Evolutionary conservation across 1,139 yeast genomes (phyloP), one percentile per base, ranked within the genome.

Genomic region (Kluyveromyces marxianus): DNA sequence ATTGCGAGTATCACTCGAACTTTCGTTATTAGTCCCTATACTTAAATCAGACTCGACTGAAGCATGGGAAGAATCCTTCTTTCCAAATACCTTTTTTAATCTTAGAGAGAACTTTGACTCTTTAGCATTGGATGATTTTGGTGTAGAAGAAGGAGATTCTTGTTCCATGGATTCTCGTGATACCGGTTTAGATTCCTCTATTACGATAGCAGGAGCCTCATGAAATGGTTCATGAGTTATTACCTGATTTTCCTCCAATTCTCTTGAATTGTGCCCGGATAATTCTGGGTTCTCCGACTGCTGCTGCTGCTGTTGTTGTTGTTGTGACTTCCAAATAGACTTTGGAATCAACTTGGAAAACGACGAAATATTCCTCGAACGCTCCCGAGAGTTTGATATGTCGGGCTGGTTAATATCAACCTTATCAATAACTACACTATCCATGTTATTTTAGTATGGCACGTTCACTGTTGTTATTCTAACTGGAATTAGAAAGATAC

Each of bases 261-360:
- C 29, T 28, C 27, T 28, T 6, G 14, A 7, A 4, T 14, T 8
- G 7, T 34, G 33, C 4, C 21, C 34, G 26, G n/a, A 14, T 14
- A 14, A 14, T 14, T 14, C 21, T 14, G 21, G 6, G n/a, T n/a
- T 35, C 3, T 10, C 32, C 8, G 37, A 28, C 3, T 32, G 7
- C 34, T 32, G 34, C 14, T 32, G 31, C 31, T 29, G 31, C 31
- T 29, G 31, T 29, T 29, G 34, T 21, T 32, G 34, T 35, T 35
- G 38, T 27, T 40, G 43, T 26, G 37, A 21, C 29, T 34, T 40
- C 43, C 43, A 40, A 5, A 40, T 7, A 2, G 43, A 34, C 35
- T 40, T 40, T 14, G 38, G 33, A 21, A 40, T 40, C 25, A 40
- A 14, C 26, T 40, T 40, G 6, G 43, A 40, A 21, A 40, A 40